phyloP scores from a whole-genome alignment of 192 early-diverging fungal species.

The Spizellomyces sp. region DNA sequence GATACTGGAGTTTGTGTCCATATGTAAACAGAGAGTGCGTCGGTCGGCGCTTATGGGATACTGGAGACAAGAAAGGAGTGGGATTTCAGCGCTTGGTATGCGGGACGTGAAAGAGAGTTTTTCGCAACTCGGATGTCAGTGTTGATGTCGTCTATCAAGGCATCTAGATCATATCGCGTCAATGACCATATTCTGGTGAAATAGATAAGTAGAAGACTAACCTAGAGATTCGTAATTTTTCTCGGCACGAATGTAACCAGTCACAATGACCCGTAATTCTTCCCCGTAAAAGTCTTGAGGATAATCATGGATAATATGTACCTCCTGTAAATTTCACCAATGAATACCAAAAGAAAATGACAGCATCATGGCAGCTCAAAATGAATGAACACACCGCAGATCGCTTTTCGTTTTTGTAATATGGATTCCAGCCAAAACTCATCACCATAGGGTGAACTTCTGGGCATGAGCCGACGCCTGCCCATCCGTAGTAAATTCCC shows the following conservation, averaged over 20 bases:
- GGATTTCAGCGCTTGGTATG: constrained; percentile 53
- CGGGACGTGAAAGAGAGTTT: constrained; percentile 61
- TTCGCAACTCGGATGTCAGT: constrained; percentile 82
- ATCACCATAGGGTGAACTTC: constrained; percentile 95
- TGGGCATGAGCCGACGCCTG: constrained; percentile 60
- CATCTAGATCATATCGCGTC: constrained; percentile 53
- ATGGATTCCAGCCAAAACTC: constrained; percentile 99
- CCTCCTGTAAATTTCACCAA: constrained; percentile 60
- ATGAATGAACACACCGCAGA: constrained; percentile 66
- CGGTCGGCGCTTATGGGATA: too few species aligned
- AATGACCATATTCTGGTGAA: too few species aligned
- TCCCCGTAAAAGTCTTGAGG: constrained; percentile 89
- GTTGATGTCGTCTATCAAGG: constrained; percentile 90
- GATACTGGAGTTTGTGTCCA: too few species aligned
- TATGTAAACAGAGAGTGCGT: too few species aligned
- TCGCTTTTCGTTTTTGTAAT: constrained; percentile 94
- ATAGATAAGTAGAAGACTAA: constrained; percentile 19
- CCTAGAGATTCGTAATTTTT: constrained; percentile 83
- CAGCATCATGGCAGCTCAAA: not conserved
- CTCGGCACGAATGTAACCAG: constrained; percentile 89
- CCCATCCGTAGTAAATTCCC: constrained; percentile 98
- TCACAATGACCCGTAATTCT: constrained; percentile 78
- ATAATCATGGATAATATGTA: constrained; percentile 92
- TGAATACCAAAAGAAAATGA: constrained; percentile 4
- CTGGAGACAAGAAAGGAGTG: constrained; percentile 3